Evolutionary conservation across 1,284 basidiomycete genomes (phyloP), one percentile per base, ranked within the genome.

Genomic region (Peniophora sp.): DNA sequence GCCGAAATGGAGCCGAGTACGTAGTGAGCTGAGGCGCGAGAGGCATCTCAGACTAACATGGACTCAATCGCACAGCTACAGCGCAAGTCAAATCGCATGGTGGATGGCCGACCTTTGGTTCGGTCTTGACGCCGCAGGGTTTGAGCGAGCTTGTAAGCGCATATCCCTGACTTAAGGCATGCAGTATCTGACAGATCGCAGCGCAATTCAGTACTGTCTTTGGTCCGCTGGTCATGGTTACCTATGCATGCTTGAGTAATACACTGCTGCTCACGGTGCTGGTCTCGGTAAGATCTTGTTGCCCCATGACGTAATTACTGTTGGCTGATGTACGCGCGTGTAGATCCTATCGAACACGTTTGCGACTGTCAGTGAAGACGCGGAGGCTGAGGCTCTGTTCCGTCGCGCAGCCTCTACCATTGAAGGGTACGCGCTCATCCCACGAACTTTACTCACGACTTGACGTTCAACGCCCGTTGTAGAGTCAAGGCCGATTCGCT

Each of bases 271-370:
- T 92, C 48, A 2, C 53, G 88, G 86, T 90, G 32, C 74, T 90
- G 46, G 87, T 90, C 52, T 89, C 88, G 55, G 87, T 89, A 63
- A 53, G 83, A 69, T 24, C 17, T 32, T 49, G 23, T n/a, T 15
- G 41, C 37, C 9, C 46, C 39, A 14, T n/a, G n/a, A 47, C 20
- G 43, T 6, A 9, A 14, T 48, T 24, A 47, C 24, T 45, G n/a
- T n/a, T 50, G 46, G 24, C 18, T 49, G 51, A 37, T n/a, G n/a
- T 65, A 15, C 57, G 68, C 50, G 60, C 24, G 61, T 45, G 58
- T 64, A 85, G 92, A 94, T 97, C 46, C 73, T 97, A 18, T 92
- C 92, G 8, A 90, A 97, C 64, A 97, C 94, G 0, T 97, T 97
- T 64, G 83, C 92, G 0, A 89, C 79, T 17, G 92, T 97, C 60